A percentile compares a stretch with the other conserved stretches of the same genome.
phyloP scores from a whole-genome alignment of 345 rosid species.

The Isatis tinctoria region DNA sequence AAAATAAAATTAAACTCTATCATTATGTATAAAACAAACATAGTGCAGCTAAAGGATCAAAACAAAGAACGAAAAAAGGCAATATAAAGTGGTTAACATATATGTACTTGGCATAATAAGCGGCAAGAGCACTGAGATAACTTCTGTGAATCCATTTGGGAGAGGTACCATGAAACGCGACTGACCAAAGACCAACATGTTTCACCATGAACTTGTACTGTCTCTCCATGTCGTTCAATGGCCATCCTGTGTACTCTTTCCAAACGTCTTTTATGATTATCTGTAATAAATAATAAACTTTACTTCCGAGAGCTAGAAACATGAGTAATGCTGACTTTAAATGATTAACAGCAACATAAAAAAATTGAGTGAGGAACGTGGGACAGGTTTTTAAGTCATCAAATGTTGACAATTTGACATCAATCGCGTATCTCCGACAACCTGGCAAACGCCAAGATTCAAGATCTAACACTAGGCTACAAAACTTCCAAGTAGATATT shows the following conservation, averaged over 20 bases:
- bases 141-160: slow-evolving; percentile 87
- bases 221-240: slow-evolving; percentile 89
- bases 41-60: background rate
- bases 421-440: slow-evolving; percentile 26
- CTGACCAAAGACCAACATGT: slow-evolving; percentile 92
- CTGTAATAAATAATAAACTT: slow-evolving; percentile 29
- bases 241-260: slow-evolving; percentile 98
- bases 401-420: slow-evolving; percentile 25
- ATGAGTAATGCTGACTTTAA: background rate
- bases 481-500: slow-evolving; percentile 21
- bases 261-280: slow-evolving; percentile 89
- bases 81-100: background rate
- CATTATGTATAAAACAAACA: background rate
- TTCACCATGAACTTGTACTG: slow-evolving; percentile 96
- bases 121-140: slow-evolving; percentile 93
- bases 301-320: background rate
- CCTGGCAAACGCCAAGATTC: slow-evolving; percentile 34
- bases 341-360: background rate
- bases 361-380: slow-evolving; percentile 10
- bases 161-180: slow-evolving; percentile 92
- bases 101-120: slow-evolving; percentile 88
- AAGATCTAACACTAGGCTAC: slow-evolving; percentile 28
- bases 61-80: background rate
- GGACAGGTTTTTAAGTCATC: slow-evolving; percentile 22
- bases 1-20: background rate